Percentiles rank a stretch among this genome's conserved stretches.
phyloP scores from a whole-genome alignment of 306 rosid genomes.

The Hippophae gyantsensis region DNA sequence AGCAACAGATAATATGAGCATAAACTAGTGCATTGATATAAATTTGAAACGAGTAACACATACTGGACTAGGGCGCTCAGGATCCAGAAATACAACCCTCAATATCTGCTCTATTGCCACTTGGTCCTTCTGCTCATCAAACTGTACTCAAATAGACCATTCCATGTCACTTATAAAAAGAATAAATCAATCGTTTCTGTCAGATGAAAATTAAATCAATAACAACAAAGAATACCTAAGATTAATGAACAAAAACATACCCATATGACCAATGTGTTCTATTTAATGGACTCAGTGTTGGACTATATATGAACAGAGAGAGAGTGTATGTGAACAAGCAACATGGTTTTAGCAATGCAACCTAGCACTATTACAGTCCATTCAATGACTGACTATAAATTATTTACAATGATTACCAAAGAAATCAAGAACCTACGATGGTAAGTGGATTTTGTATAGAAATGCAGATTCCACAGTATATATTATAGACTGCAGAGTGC shows the following conservation, averaged over 20 bases:
- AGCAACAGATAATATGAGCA: neutral
- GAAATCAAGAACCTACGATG: too few relatives aligned
- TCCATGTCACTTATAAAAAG: neutral
- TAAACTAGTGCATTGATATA: neutral
- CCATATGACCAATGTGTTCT: neutral
- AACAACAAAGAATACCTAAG: neutral
- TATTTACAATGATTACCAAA: too few relatives aligned
- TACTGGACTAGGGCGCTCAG: slow-evolving; percentile 76
- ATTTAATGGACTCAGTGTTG: neutral
- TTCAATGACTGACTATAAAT: too few relatives aligned
- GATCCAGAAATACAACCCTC: slow-evolving; percentile 81
- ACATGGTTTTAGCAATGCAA: too few relatives aligned
- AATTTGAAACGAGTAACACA: slow-evolving; percentile 14
- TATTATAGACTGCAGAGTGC: too few relatives aligned
- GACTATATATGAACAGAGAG: too few relatives aligned
- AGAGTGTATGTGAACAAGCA: too few relatives aligned
- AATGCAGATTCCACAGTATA: too few relatives aligned
- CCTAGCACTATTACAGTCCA: too few relatives aligned
- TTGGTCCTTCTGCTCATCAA: slow-evolving; percentile 92
- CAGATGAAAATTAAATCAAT: neutral
- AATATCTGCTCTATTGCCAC: slow-evolving; percentile 80
- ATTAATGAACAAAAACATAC: neutral
- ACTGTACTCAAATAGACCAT: slow-evolving; percentile 35
- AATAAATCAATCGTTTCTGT: neutral
- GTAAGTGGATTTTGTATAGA: too few relatives aligned